phyloP scores from a whole-genome alignment of 2,329 filamentous ascomycete species.

The Botrytis fragariae region DNA sequence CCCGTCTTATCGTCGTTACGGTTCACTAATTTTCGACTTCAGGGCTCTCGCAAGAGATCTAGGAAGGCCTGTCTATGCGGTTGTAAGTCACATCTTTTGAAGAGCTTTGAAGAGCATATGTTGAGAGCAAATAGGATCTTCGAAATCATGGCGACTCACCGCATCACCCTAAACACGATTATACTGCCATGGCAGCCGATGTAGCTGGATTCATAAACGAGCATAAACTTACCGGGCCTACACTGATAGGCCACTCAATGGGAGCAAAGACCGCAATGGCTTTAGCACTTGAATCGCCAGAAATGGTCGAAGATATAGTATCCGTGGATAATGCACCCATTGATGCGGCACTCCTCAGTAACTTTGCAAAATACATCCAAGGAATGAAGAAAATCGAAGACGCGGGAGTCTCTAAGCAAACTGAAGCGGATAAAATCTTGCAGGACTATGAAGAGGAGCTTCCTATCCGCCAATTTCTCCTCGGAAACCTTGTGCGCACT shows the following conservation, averaged over 20 bases:
- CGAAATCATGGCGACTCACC: conserved; percentile 92
- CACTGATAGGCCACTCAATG: conserved; percentile 93
- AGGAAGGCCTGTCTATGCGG: conserved; percentile 73
- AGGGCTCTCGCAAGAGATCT: conserved; percentile 81
- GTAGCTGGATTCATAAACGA: conserved; percentile 73
- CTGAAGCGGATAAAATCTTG: conserved; percentile 79
- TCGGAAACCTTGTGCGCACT: conserved; percentile 74
- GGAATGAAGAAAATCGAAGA: conserved; percentile 82
- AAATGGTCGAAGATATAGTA: conserved; percentile 67
- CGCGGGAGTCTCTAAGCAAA: conserved; percentile 63
- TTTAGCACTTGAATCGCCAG: conserved; percentile 69
- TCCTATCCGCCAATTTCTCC: conserved; percentile 82
- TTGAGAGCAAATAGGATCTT: conserved; percentile 61
- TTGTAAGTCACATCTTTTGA: conserved; percentile 53
- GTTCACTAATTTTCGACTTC: conserved; percentile 18
- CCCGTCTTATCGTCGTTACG: conserved; percentile 19
- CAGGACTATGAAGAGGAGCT: conserved; percentile 68
- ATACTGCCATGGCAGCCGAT: conserved; percentile 77
- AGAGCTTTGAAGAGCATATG: neutral
- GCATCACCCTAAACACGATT: conserved; percentile 74
- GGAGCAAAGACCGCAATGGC: conserved; percentile 93
- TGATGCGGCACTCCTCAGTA: conserved; percentile 69
- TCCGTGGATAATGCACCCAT: conserved; percentile 91
- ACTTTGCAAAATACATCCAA: conserved; percentile 76
- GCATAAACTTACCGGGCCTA: conserved; percentile 66